Evolutionary conservation across 2,329 filamentous ascomycete genomes (phyloP).

Genomic region (Rhexocercosporidium sp.): DNA sequence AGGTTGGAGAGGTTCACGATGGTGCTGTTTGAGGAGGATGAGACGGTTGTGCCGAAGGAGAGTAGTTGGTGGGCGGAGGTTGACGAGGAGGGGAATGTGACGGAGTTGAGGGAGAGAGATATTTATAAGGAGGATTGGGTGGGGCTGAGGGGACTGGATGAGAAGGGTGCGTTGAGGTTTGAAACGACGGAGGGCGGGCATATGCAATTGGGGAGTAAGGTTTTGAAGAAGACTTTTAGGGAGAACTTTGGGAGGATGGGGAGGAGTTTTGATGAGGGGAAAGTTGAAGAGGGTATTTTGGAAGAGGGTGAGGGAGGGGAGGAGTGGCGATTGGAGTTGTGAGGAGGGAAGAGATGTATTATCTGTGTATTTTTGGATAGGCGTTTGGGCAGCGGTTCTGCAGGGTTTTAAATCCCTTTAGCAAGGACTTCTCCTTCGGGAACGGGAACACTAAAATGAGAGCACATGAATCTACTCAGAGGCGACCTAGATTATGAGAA

Average conservation of each 20-base stretch:
- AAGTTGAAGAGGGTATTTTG: not conserved
- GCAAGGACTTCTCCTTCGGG: too few relatives aligned
- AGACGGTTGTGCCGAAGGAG: slow-evolving; percentile 87
- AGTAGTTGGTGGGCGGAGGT: slow-evolving; percentile 90
- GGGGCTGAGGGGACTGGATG: slow-evolving; percentile 78
- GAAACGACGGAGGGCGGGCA: slow-evolving; percentile 75
- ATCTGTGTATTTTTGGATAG: not conserved
- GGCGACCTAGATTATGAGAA: not conserved
- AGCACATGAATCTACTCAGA: not conserved
- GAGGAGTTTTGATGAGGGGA: slow-evolving; percentile 32
- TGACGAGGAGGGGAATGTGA: slow-evolving; percentile 67
- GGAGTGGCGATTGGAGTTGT: slow-evolving; percentile 9
- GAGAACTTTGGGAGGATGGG: slow-evolving; percentile 49
- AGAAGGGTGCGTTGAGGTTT: slow-evolving; percentile 80
- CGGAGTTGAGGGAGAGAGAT: slow-evolving; percentile 67
- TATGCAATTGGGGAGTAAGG: slow-evolving; percentile 76
- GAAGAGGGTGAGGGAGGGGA: not conserved
- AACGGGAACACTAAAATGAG: not conserved
- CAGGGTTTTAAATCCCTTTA: not conserved
- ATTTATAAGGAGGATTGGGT: slow-evolving; percentile 95
- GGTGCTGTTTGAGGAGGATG: slow-evolving; percentile 88
- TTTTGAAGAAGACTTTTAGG: slow-evolving; percentile 54
- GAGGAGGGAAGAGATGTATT: not conserved
- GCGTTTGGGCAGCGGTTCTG: not conserved
- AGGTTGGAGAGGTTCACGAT: slow-evolving; percentile 80